phyloP scores from a whole-genome alignment of 345 rosid species.

The Populus nigra region DNA sequence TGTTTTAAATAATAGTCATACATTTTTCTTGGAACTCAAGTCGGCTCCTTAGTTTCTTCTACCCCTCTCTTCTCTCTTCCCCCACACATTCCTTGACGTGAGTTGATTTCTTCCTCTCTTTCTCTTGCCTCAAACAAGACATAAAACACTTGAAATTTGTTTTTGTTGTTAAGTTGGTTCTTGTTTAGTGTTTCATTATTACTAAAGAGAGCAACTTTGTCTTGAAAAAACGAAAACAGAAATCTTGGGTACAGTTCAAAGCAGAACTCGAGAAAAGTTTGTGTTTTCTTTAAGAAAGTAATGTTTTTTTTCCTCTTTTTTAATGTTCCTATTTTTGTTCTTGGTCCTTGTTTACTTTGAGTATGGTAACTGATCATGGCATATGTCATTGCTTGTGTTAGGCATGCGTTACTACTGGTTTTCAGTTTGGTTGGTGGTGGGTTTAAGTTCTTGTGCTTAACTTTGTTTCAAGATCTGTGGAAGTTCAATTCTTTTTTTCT shows the following conservation, averaged over 20 bases:
- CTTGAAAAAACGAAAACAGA: slow-evolving; percentile 15
- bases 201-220: not conserved
- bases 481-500: not conserved
- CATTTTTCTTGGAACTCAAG: slow-evolving; percentile 37
- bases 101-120: not conserved
- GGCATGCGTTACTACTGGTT: not conserved
- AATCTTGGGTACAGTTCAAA: slow-evolving; percentile 15
- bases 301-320: slow-evolving; percentile 8
- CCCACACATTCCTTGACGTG: not conserved
- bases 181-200: not conserved
- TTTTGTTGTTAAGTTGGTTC: not conserved
- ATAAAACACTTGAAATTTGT: not conserved
- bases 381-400: not conserved
- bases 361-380: not conserved
- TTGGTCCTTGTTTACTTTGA: not conserved
- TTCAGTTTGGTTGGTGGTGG: not conserved
- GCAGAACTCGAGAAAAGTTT: not conserved
- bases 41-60: slow-evolving; percentile 2
- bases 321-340: not conserved
- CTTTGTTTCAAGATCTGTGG: slow-evolving; percentile 6
- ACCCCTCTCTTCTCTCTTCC: not conserved
- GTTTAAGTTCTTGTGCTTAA: not conserved
- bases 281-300: slow-evolving; percentile 3
- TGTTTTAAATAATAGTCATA: not conserved
- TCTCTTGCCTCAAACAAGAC: not conserved